These are phyloP conservation scores for Neofusicoccum kwambonambiense DNA, from an alignment of 2,329 filamentous ascomycete species.

Conservation along the genomic window DNA sequence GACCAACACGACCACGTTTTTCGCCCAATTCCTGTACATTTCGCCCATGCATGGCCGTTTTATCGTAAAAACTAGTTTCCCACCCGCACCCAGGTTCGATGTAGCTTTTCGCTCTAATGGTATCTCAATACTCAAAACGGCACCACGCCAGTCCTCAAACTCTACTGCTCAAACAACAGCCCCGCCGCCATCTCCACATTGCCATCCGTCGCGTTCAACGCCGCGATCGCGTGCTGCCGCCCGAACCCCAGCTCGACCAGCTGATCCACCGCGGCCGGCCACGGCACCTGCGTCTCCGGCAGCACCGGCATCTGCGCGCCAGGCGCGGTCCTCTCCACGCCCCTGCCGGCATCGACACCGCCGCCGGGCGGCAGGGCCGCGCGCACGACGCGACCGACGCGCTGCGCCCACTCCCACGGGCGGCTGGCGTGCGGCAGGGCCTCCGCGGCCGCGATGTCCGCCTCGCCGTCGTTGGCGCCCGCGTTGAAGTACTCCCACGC, in stretches of 20 bases:
- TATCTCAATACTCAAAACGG: not conserved
- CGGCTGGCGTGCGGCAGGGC: conserved; percentile 44
- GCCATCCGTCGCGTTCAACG: conserved; percentile 49
- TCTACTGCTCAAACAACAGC: conserved; percentile 43
- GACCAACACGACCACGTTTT: too few species aligned
- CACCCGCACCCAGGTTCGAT: too few species aligned
- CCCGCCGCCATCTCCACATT: conserved; percentile 51
- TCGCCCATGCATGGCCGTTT: too few species aligned
- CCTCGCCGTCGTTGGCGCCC: conserved; percentile 30
- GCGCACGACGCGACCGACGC: conserved; percentile 55
- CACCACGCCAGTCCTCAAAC: not conserved
- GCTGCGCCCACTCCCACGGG: conserved; percentile 77
- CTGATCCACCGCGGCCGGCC: conserved; percentile 43
- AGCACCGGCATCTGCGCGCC: conserved; percentile 26
- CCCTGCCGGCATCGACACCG: conserved; percentile 25
- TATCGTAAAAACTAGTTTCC: too few species aligned
- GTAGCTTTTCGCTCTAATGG: not conserved
- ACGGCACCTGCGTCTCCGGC: conserved; percentile 36
- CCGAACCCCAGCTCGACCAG: conserved; percentile 48
- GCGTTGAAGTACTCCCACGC: conserved; percentile 96
- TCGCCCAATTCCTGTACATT: too few species aligned
- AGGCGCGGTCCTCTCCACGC: not conserved
- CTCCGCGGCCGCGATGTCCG: conserved; percentile 60
- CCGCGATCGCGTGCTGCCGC: conserved; percentile 46
- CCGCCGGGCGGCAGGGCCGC: conserved; percentile 22